Base-by-base conservation (phyloP, 345 rosid species). In the Psidium guajava region DNA sequence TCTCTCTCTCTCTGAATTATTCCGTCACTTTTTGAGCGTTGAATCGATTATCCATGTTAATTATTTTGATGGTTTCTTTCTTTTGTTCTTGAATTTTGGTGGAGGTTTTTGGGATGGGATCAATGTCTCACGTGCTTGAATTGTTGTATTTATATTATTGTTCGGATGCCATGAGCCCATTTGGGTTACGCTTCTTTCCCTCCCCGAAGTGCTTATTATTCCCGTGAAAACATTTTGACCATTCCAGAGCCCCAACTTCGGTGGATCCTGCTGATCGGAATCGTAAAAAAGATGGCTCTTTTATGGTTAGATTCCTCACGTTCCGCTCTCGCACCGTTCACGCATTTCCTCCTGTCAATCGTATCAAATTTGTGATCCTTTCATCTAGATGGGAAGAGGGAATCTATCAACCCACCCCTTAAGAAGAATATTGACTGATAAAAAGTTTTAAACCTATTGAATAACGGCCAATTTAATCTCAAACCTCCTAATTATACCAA, bases 31-130 rank as follows among this genome's bases (percentile, higher is more conserved):
- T 52, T 50, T 10, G 13, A 56, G 22, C 27, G 40, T 81, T 81
- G 83, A 69, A 69, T 69, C 6, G 32, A 69, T 69, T 42, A 32
- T 8, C 32, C 27, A 18, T 18, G 13, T 27, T 28, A 58, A 61
- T 61, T 27, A 61, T 15, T 61, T 28, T 61, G 15, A 61, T 32
- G 77, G 88, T 82, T 77, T 85, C 82, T 75, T 59, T 32, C 84
- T 57, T 86, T 84, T 22, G 10, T 5, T 53, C 44, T 47, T 16
- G 28, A 51, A 47, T 49, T 32, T 11, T 12, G 52, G 27, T 40
- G 28, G 4, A 51, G 52, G 52, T 10, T 50, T n/a, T 20, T 0
- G 18, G 81, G 52, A 47, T 84, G 64, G 81, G 85, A 54, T 83
- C 51, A 50, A 75, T 83, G 28, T 50, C 55, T n/a, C 83, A 82